Evolutionary conservation across 805 yeast genomes (phyloP).

Genomic region (Yarrowia keelungensis): DNA sequence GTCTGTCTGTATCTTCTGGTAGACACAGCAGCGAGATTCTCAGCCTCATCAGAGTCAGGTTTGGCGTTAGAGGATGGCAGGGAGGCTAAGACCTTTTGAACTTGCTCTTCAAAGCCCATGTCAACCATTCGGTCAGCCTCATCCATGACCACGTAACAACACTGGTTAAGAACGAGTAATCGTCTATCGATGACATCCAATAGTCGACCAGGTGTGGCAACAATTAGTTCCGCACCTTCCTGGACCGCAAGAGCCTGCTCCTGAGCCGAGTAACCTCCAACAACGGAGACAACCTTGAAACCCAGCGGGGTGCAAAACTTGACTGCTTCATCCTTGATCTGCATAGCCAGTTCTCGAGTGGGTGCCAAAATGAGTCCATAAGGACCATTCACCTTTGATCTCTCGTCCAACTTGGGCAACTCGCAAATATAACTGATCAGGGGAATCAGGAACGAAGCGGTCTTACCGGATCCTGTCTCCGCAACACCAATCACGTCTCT

Average conservation of each 20-base stretch:
- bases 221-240: slow-evolving; percentile 75
- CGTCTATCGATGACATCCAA: slow-evolving; percentile 78
- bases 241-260: slow-evolving; percentile 67
- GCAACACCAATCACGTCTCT: slow-evolving; percentile 89
- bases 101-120: slow-evolving; percentile 88
- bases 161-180: slow-evolving; percentile 63
- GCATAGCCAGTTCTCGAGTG: slow-evolving; percentile 91
- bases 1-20: slow-evolving; percentile 58
- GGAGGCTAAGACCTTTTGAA: slow-evolving; percentile 62
- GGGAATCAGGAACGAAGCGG: slow-evolving; percentile 82
- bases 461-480: slow-evolving; percentile 96
- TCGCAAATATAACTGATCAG: slow-evolving; percentile 61
- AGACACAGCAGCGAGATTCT: slow-evolving; percentile 40
- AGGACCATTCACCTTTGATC: slow-evolving; percentile 66
- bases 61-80: slow-evolving; percentile 59
- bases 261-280: slow-evolving; percentile 90
- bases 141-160: slow-evolving; percentile 79
- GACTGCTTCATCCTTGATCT: slow-evolving; percentile 71
- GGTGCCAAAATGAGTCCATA: slow-evolving; percentile 83
- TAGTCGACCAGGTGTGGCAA: slow-evolving; percentile 94
- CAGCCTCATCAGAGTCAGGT: slow-evolving; percentile 50
- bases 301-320: slow-evolving; percentile 55
- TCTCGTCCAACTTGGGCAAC: slow-evolving; percentile 57
- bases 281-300: slow-evolving; percentile 63
- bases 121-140: slow-evolving; percentile 97